Evolutionary conservation across 148 eudicot species (phyloP), one percentile per base, ranked within the genome.

Genomic region (Chenopodium suecicum): DNA sequence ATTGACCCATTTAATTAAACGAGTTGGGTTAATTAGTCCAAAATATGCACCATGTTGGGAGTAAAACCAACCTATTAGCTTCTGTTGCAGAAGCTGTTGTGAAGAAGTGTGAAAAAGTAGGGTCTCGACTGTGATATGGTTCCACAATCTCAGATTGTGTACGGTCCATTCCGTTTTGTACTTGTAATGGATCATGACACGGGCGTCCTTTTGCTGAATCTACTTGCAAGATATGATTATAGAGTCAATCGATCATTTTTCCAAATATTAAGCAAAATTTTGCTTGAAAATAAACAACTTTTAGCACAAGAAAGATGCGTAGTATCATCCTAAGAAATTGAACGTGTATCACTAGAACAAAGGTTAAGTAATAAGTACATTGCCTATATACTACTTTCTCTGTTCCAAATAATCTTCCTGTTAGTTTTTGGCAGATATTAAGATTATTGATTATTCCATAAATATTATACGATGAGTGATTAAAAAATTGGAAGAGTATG

Each of bases 41-140:
- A 10, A 12, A 52, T 14, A 14, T 52, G 16, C 7, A 7, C 9
- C 34, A 37, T n/a, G 32, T 60, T 32, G 13, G 29, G 32, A 76
- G 65, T 64, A n/a, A 67, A 85, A 23, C 56, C 12, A 76, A 85
- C 90, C 88, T 85, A 79, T 60, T 70, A 64, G n/a, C 31, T 1
- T 78, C 73, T 68, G 81, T 41, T 41, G 44, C 44, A 41, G 44
- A 6, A 41, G 7, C 67, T 70, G 82, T 6, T 58, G 66, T 4
- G 23, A 62, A 65, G 70, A 85, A 88, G 81, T 83, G 83, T 12
- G 90, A 80, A 66, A 85, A 86, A 47, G 90, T 88, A 75, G 86
- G 90, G 58, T 87, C 89, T 83, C 88, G 79, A 54, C 69, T 76
- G 60, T 88, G 86, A 71, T 66, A 71, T 1, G 79, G 7, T 78